Evolutionary conservation across 164 flowering plant genomes (phyloP).

Genomic region (Aristolochia californica): DNA sequence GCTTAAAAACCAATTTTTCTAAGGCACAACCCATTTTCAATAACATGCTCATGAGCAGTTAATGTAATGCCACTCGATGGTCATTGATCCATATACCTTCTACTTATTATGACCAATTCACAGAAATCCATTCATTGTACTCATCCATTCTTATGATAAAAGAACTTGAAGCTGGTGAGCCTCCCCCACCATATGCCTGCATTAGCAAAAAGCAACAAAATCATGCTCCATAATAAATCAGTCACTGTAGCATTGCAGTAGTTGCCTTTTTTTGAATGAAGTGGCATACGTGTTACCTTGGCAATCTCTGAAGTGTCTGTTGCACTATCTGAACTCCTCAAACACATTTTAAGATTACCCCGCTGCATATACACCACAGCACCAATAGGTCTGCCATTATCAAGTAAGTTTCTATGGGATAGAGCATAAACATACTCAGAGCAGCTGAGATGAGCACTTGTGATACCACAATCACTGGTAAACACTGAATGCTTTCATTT

Average conservation of each 20-base stretch:
- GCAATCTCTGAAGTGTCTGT: slow-evolving; percentile 91
- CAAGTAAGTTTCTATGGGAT: not conserved
- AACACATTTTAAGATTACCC: slow-evolving; percentile 72
- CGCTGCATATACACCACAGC: slow-evolving; percentile 82
- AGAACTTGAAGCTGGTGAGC: slow-evolving; percentile 66
- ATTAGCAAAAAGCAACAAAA: not conserved
- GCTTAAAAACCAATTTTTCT: no score
- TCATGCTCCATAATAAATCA: not conserved
- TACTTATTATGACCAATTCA: slow-evolving; percentile 2
- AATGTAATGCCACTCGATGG: no score
- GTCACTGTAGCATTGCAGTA: no score
- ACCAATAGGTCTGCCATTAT: slow-evolving; percentile 81
- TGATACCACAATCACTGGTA: not conserved
- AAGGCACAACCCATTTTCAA: no score
- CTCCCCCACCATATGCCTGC: slow-evolving; percentile 97
- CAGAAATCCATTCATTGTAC: slow-evolving; percentile 60
- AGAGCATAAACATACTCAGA: not conserved
- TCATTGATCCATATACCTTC: no score
- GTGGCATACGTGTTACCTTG: slow-evolving; percentile 36
- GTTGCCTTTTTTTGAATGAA: not conserved
- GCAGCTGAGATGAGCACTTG: not conserved
- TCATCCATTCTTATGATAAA: slow-evolving; percentile 94
- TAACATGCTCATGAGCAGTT: no score
- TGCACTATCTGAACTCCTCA: slow-evolving; percentile 57
- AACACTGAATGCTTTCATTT: not conserved